Base-by-base conservation (phyloP, 306 rosid genomes). In the Cicer pinnatifidum region DNA sequence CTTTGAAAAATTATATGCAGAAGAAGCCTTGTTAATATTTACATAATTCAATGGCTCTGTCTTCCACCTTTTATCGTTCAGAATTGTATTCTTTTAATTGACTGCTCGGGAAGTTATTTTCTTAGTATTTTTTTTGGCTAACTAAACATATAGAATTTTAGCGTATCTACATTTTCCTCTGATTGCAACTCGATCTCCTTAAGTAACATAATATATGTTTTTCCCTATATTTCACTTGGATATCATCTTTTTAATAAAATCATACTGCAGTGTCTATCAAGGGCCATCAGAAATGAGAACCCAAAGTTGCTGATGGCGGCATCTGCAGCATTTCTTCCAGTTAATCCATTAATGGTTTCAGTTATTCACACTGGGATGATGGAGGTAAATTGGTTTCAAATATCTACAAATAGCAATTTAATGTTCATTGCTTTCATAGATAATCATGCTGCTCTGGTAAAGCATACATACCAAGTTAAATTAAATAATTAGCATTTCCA, bases 331-430 rank as follows among this genome's bases (percentile, higher is more conserved):
- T 47, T 72, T 78, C 89, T 95, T 67, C 99, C 99, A 0, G 80
- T 91, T 75, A 93, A 76, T 81, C 99, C 99, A 9, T 76, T 95
- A 71, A 78, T 90, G 97, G 97, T 95, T 86, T 87, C 99, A 44
- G 89, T 88, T 37, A 79, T 95, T 84, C 99, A 95, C 87, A 88
- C 97, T 7, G 99, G 97, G 82, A 87, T 95, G 86, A 90, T 95
- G 97, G 99, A 95, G 97, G 97, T 91, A 73, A 39, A 56, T n/a
- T 56, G 20, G 51, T 67, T 39, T 33, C 48, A 35, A 48, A 46
- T 33, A 57, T 10, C 59, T 45, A 7, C 43, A 76, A 48, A 58
- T 67, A 47, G 12, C 7, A 15, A 51, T 28, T 16, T 61, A 19
- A 11, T 61, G 38, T 43, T 17, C 53, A 20, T 23, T 74, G 66